Evolutionary conservation across 2,329 filamentous ascomycete species (phyloP).

Genomic region (Chaetothyriales sp.): DNA sequence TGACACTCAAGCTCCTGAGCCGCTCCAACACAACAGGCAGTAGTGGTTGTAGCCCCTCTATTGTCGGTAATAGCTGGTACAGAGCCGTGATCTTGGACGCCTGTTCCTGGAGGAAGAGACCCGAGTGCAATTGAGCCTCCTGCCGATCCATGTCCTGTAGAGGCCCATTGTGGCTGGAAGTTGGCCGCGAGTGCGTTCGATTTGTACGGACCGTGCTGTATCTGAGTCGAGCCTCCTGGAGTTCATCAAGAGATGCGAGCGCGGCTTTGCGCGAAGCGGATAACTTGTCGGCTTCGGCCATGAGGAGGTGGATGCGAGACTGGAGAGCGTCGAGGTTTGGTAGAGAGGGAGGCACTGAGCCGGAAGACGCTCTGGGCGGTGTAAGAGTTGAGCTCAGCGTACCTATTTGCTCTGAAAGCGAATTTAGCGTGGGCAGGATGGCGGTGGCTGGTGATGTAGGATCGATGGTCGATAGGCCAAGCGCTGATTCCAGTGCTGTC

Average conservation of each 20-base stretch:
- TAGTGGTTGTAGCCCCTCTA: constrained; percentile 72
- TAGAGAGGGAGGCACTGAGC: constrained; percentile 5
- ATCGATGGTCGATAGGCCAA: constrained; percentile 62
- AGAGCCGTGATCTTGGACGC: constrained; percentile 79
- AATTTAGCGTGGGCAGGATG: constrained; percentile 68
- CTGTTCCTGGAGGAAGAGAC: constrained; percentile 49
- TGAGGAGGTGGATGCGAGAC: constrained; percentile 30
- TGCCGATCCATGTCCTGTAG: constrained; percentile 28
- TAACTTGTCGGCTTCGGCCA: constrained; percentile 31
- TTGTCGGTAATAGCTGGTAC: constrained; percentile 75
- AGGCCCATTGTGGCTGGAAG: constrained; percentile 40
- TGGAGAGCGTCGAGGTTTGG: constrained; percentile 32
- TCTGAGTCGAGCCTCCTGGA: constrained; percentile 27
- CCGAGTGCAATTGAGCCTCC: constrained; percentile 22
- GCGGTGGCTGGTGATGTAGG: constrained; percentile 40
- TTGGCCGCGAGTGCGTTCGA: constrained; percentile 19
- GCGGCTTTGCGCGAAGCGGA: constrained; percentile 31
- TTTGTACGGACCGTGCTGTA: constrained; percentile 17
- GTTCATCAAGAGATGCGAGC: constrained; percentile 28
- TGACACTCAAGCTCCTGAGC: constrained; percentile 64
- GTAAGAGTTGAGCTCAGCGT: constrained; percentile 46
- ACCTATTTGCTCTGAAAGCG: constrained; percentile 65
- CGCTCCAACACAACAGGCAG: constrained; percentile 76
- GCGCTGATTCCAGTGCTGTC: constrained; percentile 59
- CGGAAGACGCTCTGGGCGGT: constrained; percentile 10